phyloP scores from a whole-genome alignment of 768 basidiomycete genomes.

The Leccinum barrowsii region DNA sequence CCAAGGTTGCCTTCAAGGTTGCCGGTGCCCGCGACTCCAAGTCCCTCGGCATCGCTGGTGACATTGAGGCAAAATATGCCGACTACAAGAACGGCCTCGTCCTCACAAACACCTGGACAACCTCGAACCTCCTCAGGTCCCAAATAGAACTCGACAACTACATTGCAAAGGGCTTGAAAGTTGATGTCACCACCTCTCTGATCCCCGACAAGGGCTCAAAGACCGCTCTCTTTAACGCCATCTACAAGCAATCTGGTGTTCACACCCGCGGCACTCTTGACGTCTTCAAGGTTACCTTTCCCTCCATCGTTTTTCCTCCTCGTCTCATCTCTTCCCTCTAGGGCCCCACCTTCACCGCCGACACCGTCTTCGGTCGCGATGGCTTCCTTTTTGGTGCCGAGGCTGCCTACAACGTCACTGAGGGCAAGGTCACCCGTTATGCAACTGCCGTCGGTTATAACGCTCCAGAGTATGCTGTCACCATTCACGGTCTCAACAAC shows the following conservation, averaged over 20 bases:
- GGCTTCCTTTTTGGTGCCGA: conserved; percentile 97
- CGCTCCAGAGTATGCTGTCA: conserved; percentile 93
- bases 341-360: conserved; percentile 97
- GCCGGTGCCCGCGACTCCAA: conserved; percentile 78
- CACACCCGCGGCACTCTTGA: conserved; percentile 91
- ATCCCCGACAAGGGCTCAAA: conserved; percentile 85
- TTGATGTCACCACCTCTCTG: conserved; percentile 82
- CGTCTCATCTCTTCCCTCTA: conserved; percentile 29
- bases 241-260: conserved; percentile 94
- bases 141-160: conserved; percentile 95
- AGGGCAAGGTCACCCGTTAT: conserved; percentile 89
- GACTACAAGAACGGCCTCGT: conserved; percentile 91
- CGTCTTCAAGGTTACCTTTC: conserved; percentile 75
- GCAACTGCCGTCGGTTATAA: conserved; percentile 91
- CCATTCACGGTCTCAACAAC: conserved; percentile 93
- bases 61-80: conserved; percentile 93
- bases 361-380: conserved; percentile 92
- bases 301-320: not conserved
- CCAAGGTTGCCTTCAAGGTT: conserved; percentile 92
- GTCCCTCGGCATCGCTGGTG: conserved; percentile 71
- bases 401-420: conserved; percentile 94
- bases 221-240: conserved; percentile 75
- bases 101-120: conserved; percentile 96
- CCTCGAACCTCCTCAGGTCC: conserved; percentile 86
- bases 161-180: conserved; percentile 95